Conservation (phyloP, 2,329 filamentous ascomycete species). For the Metarhizium sp. region DNA sequence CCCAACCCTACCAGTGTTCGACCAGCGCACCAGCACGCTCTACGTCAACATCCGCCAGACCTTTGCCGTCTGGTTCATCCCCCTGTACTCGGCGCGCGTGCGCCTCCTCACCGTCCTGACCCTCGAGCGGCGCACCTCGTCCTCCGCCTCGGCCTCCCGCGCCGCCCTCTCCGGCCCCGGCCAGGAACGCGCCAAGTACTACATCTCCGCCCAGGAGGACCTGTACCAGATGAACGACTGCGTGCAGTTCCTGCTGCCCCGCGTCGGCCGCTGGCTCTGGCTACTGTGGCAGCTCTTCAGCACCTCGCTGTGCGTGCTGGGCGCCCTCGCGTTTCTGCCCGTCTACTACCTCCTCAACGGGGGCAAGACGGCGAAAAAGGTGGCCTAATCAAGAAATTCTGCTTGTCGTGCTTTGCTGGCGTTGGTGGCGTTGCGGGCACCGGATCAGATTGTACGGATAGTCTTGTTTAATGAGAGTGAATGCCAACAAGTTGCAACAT, state of each 20-base stretch:
- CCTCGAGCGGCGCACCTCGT: slow-evolving; percentile 38
- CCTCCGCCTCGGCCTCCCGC: slow-evolving; percentile 11
- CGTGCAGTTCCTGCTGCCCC: slow-evolving; percentile 60
- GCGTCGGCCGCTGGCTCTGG: slow-evolving; percentile 46
- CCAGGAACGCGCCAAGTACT: slow-evolving; percentile 40
- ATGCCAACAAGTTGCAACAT: too few relatives aligned
- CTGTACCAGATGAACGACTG: slow-evolving; percentile 71
- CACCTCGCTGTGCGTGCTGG: slow-evolving; percentile 55
- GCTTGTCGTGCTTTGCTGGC: neutral
- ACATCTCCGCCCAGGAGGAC: slow-evolving; percentile 70
- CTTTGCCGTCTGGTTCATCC: slow-evolving; percentile 69
- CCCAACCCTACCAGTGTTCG: slow-evolving; percentile 45
- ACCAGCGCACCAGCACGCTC: slow-evolving; percentile 54
- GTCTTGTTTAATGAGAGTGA: too few relatives aligned
- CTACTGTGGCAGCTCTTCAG: slow-evolving; percentile 52
- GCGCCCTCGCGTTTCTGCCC: slow-evolving; percentile 33
- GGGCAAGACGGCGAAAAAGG: slow-evolving; percentile 6
- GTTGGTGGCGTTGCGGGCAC: neutral
- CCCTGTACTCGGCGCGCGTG: slow-evolving; percentile 62
- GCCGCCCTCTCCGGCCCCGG: slow-evolving; percentile 9
- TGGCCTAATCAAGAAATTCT: neutral
- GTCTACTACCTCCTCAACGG: slow-evolving; percentile 24
- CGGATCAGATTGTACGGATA: too few relatives aligned
- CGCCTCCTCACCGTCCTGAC: slow-evolving; percentile 58
- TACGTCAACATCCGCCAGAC: slow-evolving; percentile 67